Base-by-base conservation (phyloP, 345 rosid genomes). In the Gossypium sturtianum region DNA sequence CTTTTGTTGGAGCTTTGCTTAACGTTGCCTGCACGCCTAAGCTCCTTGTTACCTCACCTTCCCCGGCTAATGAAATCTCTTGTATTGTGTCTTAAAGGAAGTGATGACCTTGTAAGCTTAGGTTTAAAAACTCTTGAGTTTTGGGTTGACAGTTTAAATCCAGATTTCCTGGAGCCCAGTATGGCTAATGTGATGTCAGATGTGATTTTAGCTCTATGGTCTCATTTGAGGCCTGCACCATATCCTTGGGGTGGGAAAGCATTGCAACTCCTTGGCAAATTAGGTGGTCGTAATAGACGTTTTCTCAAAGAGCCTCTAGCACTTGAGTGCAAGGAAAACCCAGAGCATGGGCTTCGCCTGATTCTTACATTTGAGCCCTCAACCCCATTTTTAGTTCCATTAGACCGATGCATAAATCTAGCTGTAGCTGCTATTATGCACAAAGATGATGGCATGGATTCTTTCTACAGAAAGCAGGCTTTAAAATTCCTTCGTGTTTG, bases 121-220 rank as follows among this genome's bases (percentile, higher is more conserved):
- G 94, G 98, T 63, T 84, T 96, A 82, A 91, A 94, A 79, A 96
- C 98, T 57, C 93, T 96, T 57, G 99, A 96, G 81, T 96, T 96
- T 83, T 96, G 99, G 99, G 97, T 96, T 25, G 99, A 93, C 77
- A 96, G 97, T 81, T 86, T 96, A 74, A 96, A 96, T 87, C 99
- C 99, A 67, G 99, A 93, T 80, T 96, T 93, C 84, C 79, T 96
- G 82, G 99, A 96, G 83, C 97, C 99, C 49, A 93, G 94, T 80
- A 93, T 96, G 98, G 97, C 97, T 15, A 96, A 87, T 84, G 97
- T 93, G 72, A 96, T 91, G 94, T 91, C 97, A 2, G 97, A 93
- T 83, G 97, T 93, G 86, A 93, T 93, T 82, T 90, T 96, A 81
- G 94, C 98, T 75, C 78, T 96, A 73, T 96, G 99, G 99, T 91